Base-by-base conservation (phyloP, 495 filamentous ascomycete genomes). In the Tuber umbilicatum region DNA sequence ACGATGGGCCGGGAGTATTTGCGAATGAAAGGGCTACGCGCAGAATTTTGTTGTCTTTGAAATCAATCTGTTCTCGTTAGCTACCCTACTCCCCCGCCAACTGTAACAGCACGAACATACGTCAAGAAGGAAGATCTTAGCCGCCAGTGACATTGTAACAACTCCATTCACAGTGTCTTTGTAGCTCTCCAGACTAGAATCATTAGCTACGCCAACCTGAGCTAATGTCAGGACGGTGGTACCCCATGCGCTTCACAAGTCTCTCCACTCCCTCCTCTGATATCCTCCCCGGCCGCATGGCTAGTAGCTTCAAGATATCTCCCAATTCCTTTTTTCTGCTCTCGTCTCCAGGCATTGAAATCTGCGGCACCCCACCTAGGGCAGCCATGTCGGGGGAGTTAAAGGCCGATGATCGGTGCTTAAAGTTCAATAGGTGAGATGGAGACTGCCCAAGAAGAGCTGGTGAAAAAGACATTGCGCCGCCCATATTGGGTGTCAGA, bases 241-340 rank as follows among this genome's bases (percentile, higher is more conserved):
- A 71, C 77, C 90, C 93, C 73, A 91, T 87, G 37, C 91, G 86
- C 77, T 88, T 87, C 9, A 89, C 91, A 45, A 97, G 79, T 64
- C 92, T 87, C 83, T 94, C 92, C 60, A 98, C 86, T 0, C 92
- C 93, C 67, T 93, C 90, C 71, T 94, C 89, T 70, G 92, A 92
- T 43, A 99, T 92, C 23, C 90, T 43, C 16, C 80, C 80, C 1
- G 80, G 80, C 2, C 72, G 71, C 69, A 73, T 37, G 10, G 77
- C 77, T 0, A 82, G 74, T 14, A 82, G 69, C 14, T 75, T 76
- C 37, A 82, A 70, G 38, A 82, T 82, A 75, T 82, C 81, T 4
- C n/a, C 37, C 38, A 82, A 73, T 73, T 82, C 80, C 19, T 73
- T 79, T 75, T 82, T 82, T 72, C 80, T 82, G 35, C 45, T 80